Base-by-base conservation (phyloP, 78 protist genomes). In the Abeoforma whisleri region DNA sequence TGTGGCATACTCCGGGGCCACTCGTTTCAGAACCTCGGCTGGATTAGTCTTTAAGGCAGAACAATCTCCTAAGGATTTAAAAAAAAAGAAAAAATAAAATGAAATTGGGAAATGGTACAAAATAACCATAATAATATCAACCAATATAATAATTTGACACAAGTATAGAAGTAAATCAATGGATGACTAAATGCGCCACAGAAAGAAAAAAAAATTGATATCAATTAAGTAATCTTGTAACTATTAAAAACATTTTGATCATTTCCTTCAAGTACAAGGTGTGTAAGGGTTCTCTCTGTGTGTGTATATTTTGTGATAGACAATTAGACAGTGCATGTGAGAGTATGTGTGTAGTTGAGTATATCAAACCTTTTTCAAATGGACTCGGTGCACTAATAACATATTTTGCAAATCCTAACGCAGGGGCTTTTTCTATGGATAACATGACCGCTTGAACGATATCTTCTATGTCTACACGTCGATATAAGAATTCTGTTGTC, bases 401-500 rank as follows among this genome's bases (percentile, higher is more conserved):
- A 25, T 37, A 84, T 35, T 57, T 22, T 31, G 38, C 87, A 70
- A 84, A 84, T 71, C 68, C 68, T 28, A 84, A 57, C 1, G 5
- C 16, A 22, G 72, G 57, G 23, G 87, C 87, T 23, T 48, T 68
- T 32, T 84, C 81, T 1, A 68, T 5, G 30, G 87, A 71, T 23
- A 84, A 77, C 5, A 84, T 34, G 19, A 68, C 77, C 57, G 80
- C 87, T n/a, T 30, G 2, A 38, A 84, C 87, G 1, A 84, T 30
- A 34, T 84, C 87, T 77, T 32, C 62, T n/a, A 84, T 28, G 2
- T 84, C 87, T 34, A 19, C 87, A 8, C 87, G 2, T 32, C 87
- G 87, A 39, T 70, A n/a, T n/a, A 71, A 33, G 5, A 84, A 84
- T 57, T 84, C 87, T 22, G 5, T 71, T 34, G 33, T 22, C 5